Evolutionary conservation across 768 basidiomycete genomes (phyloP), one percentile per base, ranked within the genome.

Genomic region (Boletus speciosus): DNA sequence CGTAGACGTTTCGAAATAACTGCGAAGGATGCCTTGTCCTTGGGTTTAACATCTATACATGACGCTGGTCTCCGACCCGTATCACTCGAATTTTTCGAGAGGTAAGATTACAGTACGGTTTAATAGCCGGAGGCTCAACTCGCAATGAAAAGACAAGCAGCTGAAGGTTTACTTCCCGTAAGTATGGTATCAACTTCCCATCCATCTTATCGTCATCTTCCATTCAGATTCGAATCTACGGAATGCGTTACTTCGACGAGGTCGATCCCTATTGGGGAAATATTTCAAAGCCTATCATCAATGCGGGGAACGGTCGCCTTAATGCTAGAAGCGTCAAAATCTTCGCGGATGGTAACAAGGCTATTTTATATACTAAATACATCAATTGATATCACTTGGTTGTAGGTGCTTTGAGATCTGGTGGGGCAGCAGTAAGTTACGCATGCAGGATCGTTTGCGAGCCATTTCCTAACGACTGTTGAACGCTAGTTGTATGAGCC

Each of bases 21-120:
- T 7, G 80, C 88, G 21, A 71, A 75, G 38, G 83, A 93, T 64
- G 90, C 86, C 10, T 76, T 91, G 44, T 72, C 80, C 3, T 71
- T 78, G 49, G 94, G 94, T 6, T 67, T 97, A 53, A 93, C 92
- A 0, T 82, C 86, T 1, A 81, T 97, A 37, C 93, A 95, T 65
- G 94, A 97, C 67, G 94, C 94, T 12, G 87, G 84, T 15, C 75
- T 90, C 41, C 74, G 81, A 54, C 84, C 86, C 19, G 71, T 69
- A 12, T 88, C 87, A n/a, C 74, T 93, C 41, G 77, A 77, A 2
- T 90, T 95, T 65, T 92, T 89, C 73, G 78, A 78, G 62, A 76
- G 78, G 89, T 92, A 55, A 49, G 68, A 29, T 11, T 21, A 12
- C 21, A 11, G 16, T 43, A n/a, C 4, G 5, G 6, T 43, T 21